Evolutionary conservation across 1,139 yeast genomes (phyloP), one percentile per base, ranked within the genome.

Genomic region (Hansenula lynferdii): DNA sequence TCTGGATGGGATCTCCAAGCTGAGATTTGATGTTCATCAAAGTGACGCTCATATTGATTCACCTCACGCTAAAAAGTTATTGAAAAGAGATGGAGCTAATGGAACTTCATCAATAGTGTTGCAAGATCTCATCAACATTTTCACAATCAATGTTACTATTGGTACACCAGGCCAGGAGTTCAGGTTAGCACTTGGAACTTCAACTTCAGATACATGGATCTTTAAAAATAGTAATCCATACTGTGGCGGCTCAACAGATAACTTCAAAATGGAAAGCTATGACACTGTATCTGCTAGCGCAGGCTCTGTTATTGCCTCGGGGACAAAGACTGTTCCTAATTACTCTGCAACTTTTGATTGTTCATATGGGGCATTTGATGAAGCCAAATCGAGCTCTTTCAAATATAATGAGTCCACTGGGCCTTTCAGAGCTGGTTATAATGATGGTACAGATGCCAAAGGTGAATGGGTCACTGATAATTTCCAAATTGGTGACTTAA

Each of bases 391-490:
- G 3, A 14, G 19, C 5, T 16, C 35, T 9, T 19, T 25, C n/a
- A 18, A 18, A 5, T 4, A 19, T 6, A 24, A 32, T 14, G n/a
- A 19, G 14, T 5, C 24, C 2, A 14, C 24, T 8, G 15, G 11
- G 8, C 22, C 12, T 7, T 31, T 22, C 10, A 10, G 5, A 14
- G 14, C 20, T 20, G 8, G 8, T 4, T 22, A 31, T 11, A 12
- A 12, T 6, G 20, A 43, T 28, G 42, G 38, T 8, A 33, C 42
- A 6, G 14, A 27, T 26, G 43, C 40, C 12, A 20, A 37, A 14
- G 46, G 45, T 19, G 35, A 35, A 26, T 43, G 47, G 47, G 41
- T 39, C 14, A 39, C 26, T 11, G 47, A 42, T 31, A 21, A 16
- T 5, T 10, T 31, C 8, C 15, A 15, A 11, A 9, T 31, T 22